Percentiles rank a stretch among this genome's conserved stretches.
These are phyloP conservation scores for Backusella westeae DNA, from an alignment of 192 early-diverging fungal genomes.

Conservation along the genomic window DNA sequence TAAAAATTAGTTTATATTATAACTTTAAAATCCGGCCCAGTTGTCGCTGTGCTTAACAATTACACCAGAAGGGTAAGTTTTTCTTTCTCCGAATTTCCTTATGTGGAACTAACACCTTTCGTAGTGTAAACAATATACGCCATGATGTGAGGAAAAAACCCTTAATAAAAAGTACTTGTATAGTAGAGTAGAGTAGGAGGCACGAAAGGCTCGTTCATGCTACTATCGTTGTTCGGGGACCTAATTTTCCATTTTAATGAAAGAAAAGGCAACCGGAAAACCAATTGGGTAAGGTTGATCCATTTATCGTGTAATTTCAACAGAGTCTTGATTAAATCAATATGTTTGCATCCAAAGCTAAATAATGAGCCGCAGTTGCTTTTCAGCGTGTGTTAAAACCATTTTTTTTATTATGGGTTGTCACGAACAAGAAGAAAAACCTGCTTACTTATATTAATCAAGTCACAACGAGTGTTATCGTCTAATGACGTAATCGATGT, in stretches of 20 bases:
- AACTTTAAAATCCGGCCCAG: too few species aligned
- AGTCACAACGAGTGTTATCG: neutral
- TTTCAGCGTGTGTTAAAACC: neutral
- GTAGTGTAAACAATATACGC: too few species aligned
- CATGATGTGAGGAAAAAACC: too few species aligned
- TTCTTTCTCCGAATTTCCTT: too few species aligned
- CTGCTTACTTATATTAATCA: conserved; percentile 2
- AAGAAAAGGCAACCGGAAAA: neutral
- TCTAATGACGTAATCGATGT: neutral
- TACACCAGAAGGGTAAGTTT: too few species aligned
- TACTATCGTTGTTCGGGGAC: neutral
- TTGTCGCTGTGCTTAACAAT: too few species aligned
- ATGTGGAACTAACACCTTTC: too few species aligned
- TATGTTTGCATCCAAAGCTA: neutral
- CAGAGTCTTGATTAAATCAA: neutral
- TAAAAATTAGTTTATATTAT: too few species aligned
- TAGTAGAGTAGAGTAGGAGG: neutral
- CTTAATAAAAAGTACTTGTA: neutral
- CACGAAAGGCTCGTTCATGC: neutral
- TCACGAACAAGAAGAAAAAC: neutral
- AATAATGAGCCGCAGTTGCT: neutral
- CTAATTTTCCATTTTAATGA: neutral
- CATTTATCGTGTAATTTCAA: neutral
- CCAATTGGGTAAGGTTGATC: neutral
- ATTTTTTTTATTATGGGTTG: neutral